Conservation (phyloP, 371 early-diverging fungal genomes). For the Mortierella sp. region DNA sequence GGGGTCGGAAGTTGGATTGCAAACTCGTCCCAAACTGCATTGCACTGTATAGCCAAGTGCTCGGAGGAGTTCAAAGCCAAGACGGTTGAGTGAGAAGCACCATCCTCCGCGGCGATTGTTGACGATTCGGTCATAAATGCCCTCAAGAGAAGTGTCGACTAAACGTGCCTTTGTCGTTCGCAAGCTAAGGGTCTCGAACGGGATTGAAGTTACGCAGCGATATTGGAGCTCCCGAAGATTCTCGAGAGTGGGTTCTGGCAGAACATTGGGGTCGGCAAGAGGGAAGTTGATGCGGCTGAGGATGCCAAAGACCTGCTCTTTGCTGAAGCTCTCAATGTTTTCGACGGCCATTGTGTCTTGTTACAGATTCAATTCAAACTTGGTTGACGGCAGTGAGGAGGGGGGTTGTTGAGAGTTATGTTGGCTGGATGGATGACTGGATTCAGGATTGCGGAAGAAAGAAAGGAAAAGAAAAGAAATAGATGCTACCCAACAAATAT, state of each 20-base stretch:
- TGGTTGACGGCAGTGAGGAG: no score
- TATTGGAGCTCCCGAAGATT: constrained; percentile 31
- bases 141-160: constrained; percentile 25
- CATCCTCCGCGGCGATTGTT: constrained; percentile 36
- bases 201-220: constrained; percentile 28
- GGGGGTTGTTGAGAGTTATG: background rate
- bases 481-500: no score
- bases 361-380: no score
- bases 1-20: constrained; percentile 14
- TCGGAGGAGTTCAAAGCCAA: constrained; percentile 20
- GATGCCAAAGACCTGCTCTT: constrained; percentile 27
- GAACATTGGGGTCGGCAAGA: constrained; percentile 25
- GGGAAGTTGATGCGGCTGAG: constrained; percentile 27
- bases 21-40: constrained; percentile 23
- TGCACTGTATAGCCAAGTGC: constrained; percentile 24
- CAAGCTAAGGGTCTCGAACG: constrained; percentile 37
- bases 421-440: no score
- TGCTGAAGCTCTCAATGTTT: background rate
- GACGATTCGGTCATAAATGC: constrained; percentile 31
- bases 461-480: no score
- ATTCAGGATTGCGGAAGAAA: no score
- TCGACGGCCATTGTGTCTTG: no score
- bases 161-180: constrained; percentile 21
- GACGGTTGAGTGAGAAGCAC: constrained; percentile 36
- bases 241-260: constrained; percentile 31